Evolutionary conservation across 106 monocot species (phyloP), one percentile per base, ranked within the genome.

Genomic region (Dioscorea zingiberensis): DNA sequence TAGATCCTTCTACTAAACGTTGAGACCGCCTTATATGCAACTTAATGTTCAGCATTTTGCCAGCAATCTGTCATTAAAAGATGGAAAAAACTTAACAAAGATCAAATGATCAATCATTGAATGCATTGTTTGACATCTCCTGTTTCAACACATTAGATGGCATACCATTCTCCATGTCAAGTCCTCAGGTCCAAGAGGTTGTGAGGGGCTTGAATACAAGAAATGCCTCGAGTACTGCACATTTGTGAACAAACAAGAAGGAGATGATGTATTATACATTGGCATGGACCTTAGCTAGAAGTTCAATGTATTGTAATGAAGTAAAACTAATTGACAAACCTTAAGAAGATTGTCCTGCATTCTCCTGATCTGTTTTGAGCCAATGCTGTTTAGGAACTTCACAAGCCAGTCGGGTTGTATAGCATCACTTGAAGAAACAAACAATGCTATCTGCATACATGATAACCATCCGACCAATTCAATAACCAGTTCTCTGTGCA

Each of bases 161-260:
- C 30, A 14, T 12, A 97, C 95, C 95, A 91, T 97, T 79, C 83
- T 88, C 95, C 95, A 97, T 38, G 95, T 80, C 16, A 97, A 71
- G 59, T 91, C 88, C 76, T 91, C 95, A 12, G 95, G 78, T 47
- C 88, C 95, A 62, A 83, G 74, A 58, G 85, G 88, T 30, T 83
- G 85, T 65, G 91, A 66, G 64, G 95, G 95, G 63, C 75, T 88
- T 54, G 95, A 88, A 71, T 88, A 97, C 29, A 85, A 62, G 59
- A 91, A 97, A 71, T 97, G 95, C 60, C 77, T 83, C 0, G 88
- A 85, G 59, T 81, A 79, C 95, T 95, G 83, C 11, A 77, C 66
- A 59, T 21, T 51, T n/a, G 28, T 4, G 58, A 54, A 67, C 17
- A 27, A 58, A 58, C n/a, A 12, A 71, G 16, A 13, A 32, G 9